These are phyloP conservation scores for Apiosordaria backusii DNA, from an alignment of 495 filamentous ascomycete species.

Conservation along the genomic window DNA sequence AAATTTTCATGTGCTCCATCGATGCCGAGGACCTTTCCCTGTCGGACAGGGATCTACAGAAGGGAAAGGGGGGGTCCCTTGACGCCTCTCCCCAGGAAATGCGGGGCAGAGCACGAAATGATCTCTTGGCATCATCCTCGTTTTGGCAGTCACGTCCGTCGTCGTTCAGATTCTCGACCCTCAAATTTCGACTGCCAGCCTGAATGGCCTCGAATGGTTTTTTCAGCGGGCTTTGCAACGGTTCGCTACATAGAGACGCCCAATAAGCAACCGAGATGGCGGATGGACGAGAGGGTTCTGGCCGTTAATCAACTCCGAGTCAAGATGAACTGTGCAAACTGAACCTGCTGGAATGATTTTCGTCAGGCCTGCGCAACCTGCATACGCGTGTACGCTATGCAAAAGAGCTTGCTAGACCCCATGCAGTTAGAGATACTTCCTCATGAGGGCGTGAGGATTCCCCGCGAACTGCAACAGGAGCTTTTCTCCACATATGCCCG, in stretches of 20 bases:
- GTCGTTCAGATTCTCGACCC: not conserved
- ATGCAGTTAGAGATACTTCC: too few species aligned
- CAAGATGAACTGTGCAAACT: not conserved
- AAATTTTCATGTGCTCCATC: conserved; percentile 35
- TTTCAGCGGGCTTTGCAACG: not conserved
- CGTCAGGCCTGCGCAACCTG: not conserved
- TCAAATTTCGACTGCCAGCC: not conserved
- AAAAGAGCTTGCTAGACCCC: not conserved
- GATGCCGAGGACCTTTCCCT: conserved; percentile 26
- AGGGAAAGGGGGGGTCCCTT: conserved; percentile 12
- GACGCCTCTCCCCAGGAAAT: conserved; percentile 21
- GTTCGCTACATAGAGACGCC: not conserved
- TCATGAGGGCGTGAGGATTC: too few species aligned
- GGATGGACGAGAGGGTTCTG: too few species aligned
- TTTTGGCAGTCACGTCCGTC: conserved; percentile 29
- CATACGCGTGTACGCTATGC: too few species aligned
- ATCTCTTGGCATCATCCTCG: conserved; percentile 18
- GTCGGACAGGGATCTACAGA: conserved; percentile 13
- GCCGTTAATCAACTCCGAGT: not conserved
- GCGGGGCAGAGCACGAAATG: conserved; percentile 15
- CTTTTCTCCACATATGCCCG: not conserved
- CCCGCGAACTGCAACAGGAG: too few species aligned
- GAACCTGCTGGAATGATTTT: not conserved
- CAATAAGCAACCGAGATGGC: not conserved
- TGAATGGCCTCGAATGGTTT: not conserved